phyloP scores from a whole-genome alignment of 352 stramenopile genomes.

The Phytophthora capsici region DNA sequence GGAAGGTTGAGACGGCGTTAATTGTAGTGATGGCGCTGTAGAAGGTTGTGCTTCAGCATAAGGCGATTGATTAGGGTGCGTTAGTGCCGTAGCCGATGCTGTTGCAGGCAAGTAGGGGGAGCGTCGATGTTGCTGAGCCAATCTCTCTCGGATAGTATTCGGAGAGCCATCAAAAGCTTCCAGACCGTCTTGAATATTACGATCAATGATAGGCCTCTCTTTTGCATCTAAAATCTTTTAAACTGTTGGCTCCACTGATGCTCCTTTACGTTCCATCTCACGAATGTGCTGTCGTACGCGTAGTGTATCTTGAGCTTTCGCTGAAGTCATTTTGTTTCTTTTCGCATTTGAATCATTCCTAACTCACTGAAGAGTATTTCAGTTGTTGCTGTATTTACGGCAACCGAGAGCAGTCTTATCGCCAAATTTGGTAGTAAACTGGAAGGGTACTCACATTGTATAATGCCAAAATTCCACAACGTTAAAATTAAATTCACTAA shows the following conservation, averaged over 20 bases:
- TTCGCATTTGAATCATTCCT: background rate
- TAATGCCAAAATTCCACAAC: background rate
- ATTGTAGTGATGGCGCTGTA: too few relatives aligned
- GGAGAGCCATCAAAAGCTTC: background rate
- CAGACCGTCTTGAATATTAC: too few relatives aligned
- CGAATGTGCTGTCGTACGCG: background rate
- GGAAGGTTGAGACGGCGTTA: too few relatives aligned
- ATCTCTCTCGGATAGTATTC: background rate
- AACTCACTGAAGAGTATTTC: conserved; percentile 8
- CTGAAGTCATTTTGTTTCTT: background rate
- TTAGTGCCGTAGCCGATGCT: too few relatives aligned
- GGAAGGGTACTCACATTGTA: background rate
- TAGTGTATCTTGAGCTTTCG: background rate
- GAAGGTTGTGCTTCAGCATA: too few relatives aligned
- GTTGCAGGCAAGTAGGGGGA: too few relatives aligned
- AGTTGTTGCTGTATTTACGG: conserved; percentile 13
- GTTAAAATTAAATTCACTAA: background rate
- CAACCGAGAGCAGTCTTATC: background rate
- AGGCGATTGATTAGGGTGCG: too few relatives aligned
- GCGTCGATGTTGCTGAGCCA: background rate
- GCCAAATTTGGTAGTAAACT: conserved; percentile 1
- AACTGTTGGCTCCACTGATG: background rate
- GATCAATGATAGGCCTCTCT: background rate
- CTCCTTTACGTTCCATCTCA: background rate
- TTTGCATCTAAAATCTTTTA: background rate